Evolutionary conservation across 495 filamentous ascomycete species (phyloP).

Genomic region (Pseudoneurospora amorphoporcata): DNA sequence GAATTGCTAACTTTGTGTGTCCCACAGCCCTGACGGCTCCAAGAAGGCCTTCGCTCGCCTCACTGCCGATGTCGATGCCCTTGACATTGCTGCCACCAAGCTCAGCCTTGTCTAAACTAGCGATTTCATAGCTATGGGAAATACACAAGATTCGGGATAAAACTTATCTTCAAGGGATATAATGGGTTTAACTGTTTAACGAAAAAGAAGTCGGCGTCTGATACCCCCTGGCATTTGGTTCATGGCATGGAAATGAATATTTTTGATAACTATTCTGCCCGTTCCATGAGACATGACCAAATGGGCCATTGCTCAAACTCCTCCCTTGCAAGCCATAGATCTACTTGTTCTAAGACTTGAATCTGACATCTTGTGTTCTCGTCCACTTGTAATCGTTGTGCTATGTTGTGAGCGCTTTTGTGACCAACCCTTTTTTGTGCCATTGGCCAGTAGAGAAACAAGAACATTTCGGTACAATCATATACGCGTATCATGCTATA

Average conservation of each 20-base stretch:
- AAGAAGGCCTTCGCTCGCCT: slow-evolving; percentile 98
- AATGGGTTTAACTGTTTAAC: not conserved
- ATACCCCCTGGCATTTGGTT: not conserved
- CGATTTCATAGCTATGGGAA: not conserved
- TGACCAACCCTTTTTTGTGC: not conserved
- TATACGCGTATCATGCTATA: not conserved
- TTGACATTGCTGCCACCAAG: slow-evolving; percentile 99
- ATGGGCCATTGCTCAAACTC: not conserved
- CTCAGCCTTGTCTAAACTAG: slow-evolving; percentile 80
- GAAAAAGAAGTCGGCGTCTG: not conserved
- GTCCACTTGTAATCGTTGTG: not conserved
- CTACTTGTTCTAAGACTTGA: not conserved
- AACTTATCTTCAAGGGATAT: not conserved
- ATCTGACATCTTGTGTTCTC: not conserved
- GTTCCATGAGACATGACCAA: not conserved
- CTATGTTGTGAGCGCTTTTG: not conserved
- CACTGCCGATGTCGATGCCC: slow-evolving; percentile 91
- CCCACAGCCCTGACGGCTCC: slow-evolving; percentile 72
- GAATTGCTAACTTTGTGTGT: slow-evolving; percentile 8
- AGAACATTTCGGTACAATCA: not conserved
- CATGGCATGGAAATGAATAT: not conserved
- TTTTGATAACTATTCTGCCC: not conserved
- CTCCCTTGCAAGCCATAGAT: not conserved
- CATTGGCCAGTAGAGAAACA: not conserved
- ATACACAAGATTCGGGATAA: not conserved